These are phyloP conservation scores for Botrytis deweyae DNA, from an alignment of 2,329 filamentous ascomycete genomes.

Conservation along the genomic window DNA sequence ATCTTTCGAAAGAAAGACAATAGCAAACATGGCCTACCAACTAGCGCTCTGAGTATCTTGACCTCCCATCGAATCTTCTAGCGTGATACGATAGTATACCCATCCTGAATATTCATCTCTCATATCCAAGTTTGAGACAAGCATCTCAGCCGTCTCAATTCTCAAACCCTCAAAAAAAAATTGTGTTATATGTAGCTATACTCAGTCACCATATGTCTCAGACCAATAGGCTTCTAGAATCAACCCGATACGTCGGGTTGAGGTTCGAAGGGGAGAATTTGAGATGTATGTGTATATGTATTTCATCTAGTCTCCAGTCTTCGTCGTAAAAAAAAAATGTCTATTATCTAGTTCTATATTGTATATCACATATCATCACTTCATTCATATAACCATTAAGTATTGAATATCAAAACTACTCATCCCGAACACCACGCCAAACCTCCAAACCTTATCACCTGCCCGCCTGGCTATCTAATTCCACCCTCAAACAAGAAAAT, in stretches of 20 bases:
- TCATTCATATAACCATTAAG: background rate
- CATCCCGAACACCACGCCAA: background rate
- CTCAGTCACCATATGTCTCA: background rate
- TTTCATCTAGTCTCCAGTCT: background rate
- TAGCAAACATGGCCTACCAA: background rate
- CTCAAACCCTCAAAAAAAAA: background rate
- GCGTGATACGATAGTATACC: accelerated
- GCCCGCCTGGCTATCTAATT: background rate
- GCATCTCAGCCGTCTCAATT: background rate
- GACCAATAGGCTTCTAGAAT: background rate
- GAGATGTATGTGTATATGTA: background rate
- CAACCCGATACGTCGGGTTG: background rate
- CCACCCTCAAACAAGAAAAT: background rate
- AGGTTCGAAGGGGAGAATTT: background rate
- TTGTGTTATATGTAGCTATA: background rate
- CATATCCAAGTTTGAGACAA: background rate
- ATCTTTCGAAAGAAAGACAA: background rate
- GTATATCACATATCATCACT: too few species aligned
- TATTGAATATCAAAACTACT: background rate
- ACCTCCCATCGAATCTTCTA: accelerated
- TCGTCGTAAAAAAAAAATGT: too few species aligned
- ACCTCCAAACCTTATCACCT: background rate
- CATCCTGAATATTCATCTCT: background rate
- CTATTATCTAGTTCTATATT: too few species aligned
- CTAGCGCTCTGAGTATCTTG: background rate